Evolutionary conservation across 805 yeast species (phyloP).

Genomic region (Sugiyamaella valdiviana): DNA sequence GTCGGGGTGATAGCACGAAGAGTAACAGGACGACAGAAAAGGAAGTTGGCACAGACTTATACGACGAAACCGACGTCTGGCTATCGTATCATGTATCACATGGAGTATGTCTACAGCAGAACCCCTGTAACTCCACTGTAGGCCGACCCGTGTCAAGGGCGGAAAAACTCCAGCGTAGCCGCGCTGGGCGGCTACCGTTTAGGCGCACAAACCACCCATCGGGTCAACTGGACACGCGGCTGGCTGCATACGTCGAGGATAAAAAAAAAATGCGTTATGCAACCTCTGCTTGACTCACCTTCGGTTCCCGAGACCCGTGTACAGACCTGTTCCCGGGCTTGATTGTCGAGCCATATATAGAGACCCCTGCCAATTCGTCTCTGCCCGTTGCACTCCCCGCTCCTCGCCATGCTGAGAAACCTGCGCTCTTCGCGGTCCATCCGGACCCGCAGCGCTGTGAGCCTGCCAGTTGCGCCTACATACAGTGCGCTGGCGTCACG

Average conservation of each 20-base stretch:
- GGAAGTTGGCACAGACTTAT: too few relatives aligned
- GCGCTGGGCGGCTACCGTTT: background rate
- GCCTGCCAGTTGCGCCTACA: background rate
- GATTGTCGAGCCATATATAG: background rate
- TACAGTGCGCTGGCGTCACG: background rate
- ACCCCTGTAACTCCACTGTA: too few relatives aligned
- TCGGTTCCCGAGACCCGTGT: background rate
- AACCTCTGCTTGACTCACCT: background rate
- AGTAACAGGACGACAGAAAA: too few relatives aligned
- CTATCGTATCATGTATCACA: too few relatives aligned
- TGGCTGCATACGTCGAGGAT: background rate
- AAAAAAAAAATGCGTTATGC: background rate
- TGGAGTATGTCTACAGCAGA: too few relatives aligned
- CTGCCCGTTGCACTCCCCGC: too few relatives aligned
- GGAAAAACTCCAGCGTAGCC: background rate
- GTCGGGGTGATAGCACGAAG: too few relatives aligned
- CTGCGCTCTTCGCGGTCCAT: background rate
- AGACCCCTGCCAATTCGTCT: too few relatives aligned
- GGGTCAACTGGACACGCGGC: background rate
- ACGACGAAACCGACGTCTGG: too few relatives aligned
- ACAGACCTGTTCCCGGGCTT: background rate
- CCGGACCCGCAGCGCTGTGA: background rate
- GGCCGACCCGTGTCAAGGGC: too few relatives aligned
- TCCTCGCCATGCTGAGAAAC: too few relatives aligned
- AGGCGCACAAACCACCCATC: too few relatives aligned